Conservation (phyloP, 768 basidiomycete species). For the Fistulinella prunicolor region DNA sequence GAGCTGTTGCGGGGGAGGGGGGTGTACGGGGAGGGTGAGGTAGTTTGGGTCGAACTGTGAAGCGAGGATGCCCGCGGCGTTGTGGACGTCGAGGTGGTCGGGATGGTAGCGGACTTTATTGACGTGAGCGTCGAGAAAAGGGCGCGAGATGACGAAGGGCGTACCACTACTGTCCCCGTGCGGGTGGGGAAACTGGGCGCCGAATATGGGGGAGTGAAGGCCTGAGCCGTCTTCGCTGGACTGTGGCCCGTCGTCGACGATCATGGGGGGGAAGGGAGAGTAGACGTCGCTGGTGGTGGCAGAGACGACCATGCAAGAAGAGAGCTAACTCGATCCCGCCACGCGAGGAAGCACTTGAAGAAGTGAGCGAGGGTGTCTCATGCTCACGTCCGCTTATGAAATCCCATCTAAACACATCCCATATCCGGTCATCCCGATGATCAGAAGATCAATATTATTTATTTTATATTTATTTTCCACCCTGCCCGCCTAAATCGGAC, state of each 20-base stretch:
- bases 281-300: slow-evolving; percentile 49
- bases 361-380: slow-evolving; percentile 40
- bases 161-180: slow-evolving; percentile 46
- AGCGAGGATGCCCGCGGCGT: slow-evolving; percentile 45
- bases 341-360: no score
- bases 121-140: slow-evolving; percentile 41
- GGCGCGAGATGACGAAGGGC: slow-evolving; percentile 45
- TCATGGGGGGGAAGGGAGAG: slow-evolving; percentile 53
- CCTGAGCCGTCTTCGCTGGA: slow-evolving; percentile 77
- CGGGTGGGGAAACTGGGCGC: slow-evolving; percentile 43
- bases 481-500: slow-evolving; percentile 29
- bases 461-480: slow-evolving; percentile 10
- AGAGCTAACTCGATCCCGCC: slow-evolving; percentile 34
- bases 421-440: slow-evolving; percentile 29
- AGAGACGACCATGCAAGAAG: slow-evolving; percentile 54
- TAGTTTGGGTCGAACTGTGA: slow-evolving; percentile 50
- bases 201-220: slow-evolving; percentile 69
- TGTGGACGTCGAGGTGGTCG: slow-evolving; percentile 45
- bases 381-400: slow-evolving; percentile 44
- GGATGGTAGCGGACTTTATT: slow-evolving; percentile 72
- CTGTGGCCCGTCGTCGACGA: slow-evolving; percentile 62
- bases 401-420: slow-evolving; percentile 26
- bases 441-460: slow-evolving; percentile 29
- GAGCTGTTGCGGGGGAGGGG: slow-evolving; percentile 35
- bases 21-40: slow-evolving; percentile 35